phyloP scores from a whole-genome alignment of 2,329 filamentous ascomycete species.

The Aspergillus phoenicis region DNA sequence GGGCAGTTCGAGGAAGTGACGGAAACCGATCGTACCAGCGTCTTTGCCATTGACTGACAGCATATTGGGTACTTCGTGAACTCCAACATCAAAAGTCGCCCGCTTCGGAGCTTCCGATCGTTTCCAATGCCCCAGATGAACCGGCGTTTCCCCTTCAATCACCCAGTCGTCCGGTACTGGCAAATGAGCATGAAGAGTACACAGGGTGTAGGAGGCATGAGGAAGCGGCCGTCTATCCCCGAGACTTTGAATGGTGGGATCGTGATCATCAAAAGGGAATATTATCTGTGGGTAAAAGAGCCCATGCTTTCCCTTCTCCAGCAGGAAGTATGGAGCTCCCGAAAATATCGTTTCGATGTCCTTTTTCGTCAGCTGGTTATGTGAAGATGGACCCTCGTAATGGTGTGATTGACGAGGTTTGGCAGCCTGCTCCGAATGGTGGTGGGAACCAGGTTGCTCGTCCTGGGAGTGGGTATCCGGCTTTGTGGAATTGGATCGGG shows the following conservation, averaged over 20 bases:
- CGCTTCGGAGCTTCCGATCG: constrained; percentile 33
- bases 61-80: constrained; percentile 55
- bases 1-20: constrained; percentile 51
- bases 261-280: constrained; percentile 48
- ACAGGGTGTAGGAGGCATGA: constrained; percentile 45
- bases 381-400: background rate
- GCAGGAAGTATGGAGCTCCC: constrained; percentile 48
- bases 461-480: background rate
- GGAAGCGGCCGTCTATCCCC: constrained; percentile 43
- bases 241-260: constrained; percentile 42
- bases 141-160: constrained; percentile 32
- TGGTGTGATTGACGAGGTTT: background rate
- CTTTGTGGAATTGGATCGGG: background rate
- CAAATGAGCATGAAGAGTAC: constrained; percentile 49
- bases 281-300: constrained; percentile 48
- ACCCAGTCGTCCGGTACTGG: constrained; percentile 43
- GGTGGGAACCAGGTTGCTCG: background rate
- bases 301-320: constrained; percentile 45
- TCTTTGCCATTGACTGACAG: constrained; percentile 49
- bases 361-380: constrained; percentile 31
- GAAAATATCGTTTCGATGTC: constrained; percentile 47
- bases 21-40: constrained; percentile 50
- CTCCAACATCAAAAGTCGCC: constrained; percentile 47
- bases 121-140: constrained; percentile 27
- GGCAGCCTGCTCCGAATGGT: background rate